Base-by-base conservation (phyloP, 2,329 filamentous ascomycete genomes). In the Nigrospora sphaerica region DNA sequence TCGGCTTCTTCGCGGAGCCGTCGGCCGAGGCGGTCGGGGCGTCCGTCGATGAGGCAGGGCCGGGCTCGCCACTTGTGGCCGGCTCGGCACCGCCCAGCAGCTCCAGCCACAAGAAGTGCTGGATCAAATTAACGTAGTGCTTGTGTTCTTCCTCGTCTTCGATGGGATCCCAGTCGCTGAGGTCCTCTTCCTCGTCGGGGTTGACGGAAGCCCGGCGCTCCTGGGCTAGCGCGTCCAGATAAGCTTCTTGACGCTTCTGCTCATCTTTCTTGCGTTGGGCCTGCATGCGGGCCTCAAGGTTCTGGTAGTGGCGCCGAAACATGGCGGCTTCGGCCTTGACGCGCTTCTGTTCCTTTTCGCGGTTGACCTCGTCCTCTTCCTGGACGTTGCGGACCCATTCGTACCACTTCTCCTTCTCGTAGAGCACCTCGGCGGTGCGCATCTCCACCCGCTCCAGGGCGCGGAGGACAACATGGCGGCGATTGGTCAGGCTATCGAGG, bases 301-400 rank as follows among this genome's bases (percentile, higher is more conserved):
- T 69, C 48, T 70, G 71, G 57, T 64, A 67, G 52, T 76, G 68
- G 6, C 73, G 62, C 49, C 63, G 69, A 50, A 75, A 73, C 52
- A 76, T 56, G 14, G 67, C 64, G 3, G 71, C 68, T 52, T 76
- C 72, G 33, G 66, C 60, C 53, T 74, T 73, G 44, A 74, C 61
- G 51, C 73, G 74, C 57, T 69, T 71, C 39, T 68, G 68, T 54
- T 75, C 73, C 39, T 67, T 72, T 39, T 74, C 71, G 28, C 69
- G 67, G 5, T 55, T 62, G 19, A 57, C 56, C 45, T 74, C 72
- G 55, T 74, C 71, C 28, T 67, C 62, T 14, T 69, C 62, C 52
- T 75, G 71, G 32, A 62, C 65, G 46, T 69, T 51, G 13, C 65
- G 60, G 6, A 74, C 62, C 72, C 72, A 74, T n/a, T 61, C 57